phyloP scores from a whole-genome alignment of 2,329 filamentous ascomycete species.

The Cryphonectria nitschkei region DNA sequence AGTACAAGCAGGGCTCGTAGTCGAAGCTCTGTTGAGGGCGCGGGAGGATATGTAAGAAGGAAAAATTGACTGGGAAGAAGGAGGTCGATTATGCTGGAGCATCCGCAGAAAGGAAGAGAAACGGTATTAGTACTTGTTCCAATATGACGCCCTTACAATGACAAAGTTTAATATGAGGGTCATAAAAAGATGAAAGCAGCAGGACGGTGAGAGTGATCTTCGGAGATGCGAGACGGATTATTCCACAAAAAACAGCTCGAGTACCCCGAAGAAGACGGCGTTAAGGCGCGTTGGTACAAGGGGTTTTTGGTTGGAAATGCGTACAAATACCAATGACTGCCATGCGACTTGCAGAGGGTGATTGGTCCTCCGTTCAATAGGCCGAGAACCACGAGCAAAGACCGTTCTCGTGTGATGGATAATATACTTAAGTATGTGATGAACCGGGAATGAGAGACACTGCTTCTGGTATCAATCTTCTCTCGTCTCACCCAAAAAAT shows the following conservation, averaged over 20 bases:
- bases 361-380: background rate
- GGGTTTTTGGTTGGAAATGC: too few species aligned
- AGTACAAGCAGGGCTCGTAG: background rate
- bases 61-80: background rate
- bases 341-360: background rate
- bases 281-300: too few species aligned
- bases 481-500: background rate
- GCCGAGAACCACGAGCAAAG: background rate
- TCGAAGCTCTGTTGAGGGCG: background rate
- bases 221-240: background rate
- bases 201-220: background rate
- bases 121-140: background rate
- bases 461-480: background rate
- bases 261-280: background rate
- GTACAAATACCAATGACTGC: background rate
- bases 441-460: background rate
- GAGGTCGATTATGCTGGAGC: background rate
- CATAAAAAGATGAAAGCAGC: background rate
- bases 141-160: background rate
- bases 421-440: too few species aligned
- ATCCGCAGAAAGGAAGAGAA: background rate
- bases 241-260: background rate
- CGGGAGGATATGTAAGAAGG: too few species aligned
- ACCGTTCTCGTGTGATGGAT: background rate
- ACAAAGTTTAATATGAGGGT: background rate